Evolutionary conservation across 352 stramenopile species (phyloP).

Genomic region (Pythium diclinum): DNA sequence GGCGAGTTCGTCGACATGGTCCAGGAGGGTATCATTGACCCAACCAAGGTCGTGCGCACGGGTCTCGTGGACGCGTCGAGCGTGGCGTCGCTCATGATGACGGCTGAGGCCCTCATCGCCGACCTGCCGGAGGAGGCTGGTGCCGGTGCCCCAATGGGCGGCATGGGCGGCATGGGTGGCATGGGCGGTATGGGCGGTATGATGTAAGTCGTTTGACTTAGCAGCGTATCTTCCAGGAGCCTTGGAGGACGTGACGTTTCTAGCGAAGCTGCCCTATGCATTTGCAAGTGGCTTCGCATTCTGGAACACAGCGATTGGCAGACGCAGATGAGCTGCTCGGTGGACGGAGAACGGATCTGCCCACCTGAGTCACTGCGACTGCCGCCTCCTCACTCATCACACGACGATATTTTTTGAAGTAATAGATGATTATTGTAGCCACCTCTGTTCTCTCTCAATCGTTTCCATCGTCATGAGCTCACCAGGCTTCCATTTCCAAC

Average conservation of each 20-base stretch:
- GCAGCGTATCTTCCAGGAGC: constrained; percentile 9
- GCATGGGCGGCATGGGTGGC: constrained; percentile 73
- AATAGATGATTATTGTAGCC: constrained; percentile 49
- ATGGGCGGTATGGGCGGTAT: constrained; percentile 84
- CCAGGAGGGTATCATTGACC: constrained; percentile 97
- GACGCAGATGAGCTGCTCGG: neutral
- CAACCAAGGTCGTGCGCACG: constrained; percentile 98
- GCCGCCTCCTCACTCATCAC: constrained; percentile 12
- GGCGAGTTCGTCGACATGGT: constrained; percentile 98
- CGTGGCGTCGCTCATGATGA: constrained; percentile 99
- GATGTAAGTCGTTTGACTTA: constrained; percentile 50
- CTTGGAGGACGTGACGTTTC: neutral
- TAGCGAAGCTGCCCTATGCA: neutral
- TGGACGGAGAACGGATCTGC: neutral
- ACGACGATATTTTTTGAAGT: constrained; percentile 30
- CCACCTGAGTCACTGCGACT: neutral
- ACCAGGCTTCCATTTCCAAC: neutral
- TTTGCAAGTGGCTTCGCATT: neutral
- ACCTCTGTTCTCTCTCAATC: neutral
- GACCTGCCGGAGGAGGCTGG: constrained; percentile 93
- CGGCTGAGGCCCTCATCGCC: constrained; percentile 98
- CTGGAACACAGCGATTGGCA: neutral
- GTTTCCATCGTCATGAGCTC: neutral
- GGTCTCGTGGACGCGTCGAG: constrained; percentile 98
- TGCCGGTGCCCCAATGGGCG: constrained; percentile 58